These are phyloP conservation scores for Emydomyces testavorans DNA, from an alignment of 2,329 filamentous ascomycete genomes.

Conservation along the genomic window DNA sequence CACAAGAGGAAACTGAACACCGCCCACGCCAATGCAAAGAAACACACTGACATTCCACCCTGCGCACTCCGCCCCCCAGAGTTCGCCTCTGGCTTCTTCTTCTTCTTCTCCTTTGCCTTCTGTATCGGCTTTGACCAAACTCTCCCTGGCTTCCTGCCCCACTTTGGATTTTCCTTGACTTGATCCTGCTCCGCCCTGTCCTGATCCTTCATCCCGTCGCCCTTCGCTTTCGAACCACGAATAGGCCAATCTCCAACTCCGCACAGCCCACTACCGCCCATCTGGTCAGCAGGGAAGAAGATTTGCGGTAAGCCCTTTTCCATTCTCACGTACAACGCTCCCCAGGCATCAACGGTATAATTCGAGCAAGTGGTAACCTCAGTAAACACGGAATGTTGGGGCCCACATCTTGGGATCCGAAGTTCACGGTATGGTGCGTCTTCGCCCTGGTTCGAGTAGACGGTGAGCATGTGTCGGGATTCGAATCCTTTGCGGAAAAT, in stretches of 20 bases:
- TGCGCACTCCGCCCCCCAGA: background rate
- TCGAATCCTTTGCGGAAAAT: slow-evolving; percentile 35
- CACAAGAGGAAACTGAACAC: background rate
- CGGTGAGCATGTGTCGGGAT: slow-evolving; percentile 25
- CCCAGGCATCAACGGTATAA: slow-evolving; percentile 17
- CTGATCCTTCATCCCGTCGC: background rate
- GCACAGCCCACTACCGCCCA: slow-evolving; percentile 20
- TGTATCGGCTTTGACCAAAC: background rate
- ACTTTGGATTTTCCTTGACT: slow-evolving; percentile 6
- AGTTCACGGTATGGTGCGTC: slow-evolving; percentile 34
- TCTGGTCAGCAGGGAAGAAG: slow-evolving; percentile 18
- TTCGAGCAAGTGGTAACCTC: slow-evolving; percentile 30
- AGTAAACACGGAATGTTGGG: slow-evolving; percentile 24
- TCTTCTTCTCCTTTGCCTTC: background rate
- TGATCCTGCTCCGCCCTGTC: background rate
- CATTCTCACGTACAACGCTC: slow-evolving; percentile 18
- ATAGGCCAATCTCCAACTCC: slow-evolving; percentile 7
- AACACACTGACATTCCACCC: background rate
- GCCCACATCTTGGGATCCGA: slow-evolving; percentile 38
- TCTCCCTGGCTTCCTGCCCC: slow-evolving; percentile 5
- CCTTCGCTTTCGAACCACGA: slow-evolving; percentile 1
- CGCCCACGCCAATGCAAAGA: background rate
- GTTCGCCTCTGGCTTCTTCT: background rate
- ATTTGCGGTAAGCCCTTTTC: slow-evolving; percentile 19
- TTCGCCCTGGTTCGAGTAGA: slow-evolving; percentile 36